A percentile compares a stretch with the other conserved stretches of the same genome.
phyloP scores from a whole-genome alignment of 2,329 filamentous ascomycete species.

The Fusarium avenaceum region DNA sequence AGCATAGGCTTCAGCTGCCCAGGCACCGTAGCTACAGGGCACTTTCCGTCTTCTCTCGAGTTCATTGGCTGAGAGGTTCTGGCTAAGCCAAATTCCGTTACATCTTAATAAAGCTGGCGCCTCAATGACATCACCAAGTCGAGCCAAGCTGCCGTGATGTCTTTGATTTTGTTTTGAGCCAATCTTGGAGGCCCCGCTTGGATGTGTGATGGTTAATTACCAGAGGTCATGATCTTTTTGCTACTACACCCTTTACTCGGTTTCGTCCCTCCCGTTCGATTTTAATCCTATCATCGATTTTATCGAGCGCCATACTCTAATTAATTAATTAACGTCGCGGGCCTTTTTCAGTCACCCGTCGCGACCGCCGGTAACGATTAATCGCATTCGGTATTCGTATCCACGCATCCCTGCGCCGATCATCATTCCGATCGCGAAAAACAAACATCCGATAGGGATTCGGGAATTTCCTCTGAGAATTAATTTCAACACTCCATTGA shows the following conservation, averaged over 20 bases:
- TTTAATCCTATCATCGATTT: background rate
- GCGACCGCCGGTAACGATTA: slow-evolving; percentile 14
- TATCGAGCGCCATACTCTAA: background rate
- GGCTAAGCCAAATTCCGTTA: slow-evolving; percentile 31
- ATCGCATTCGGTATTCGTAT: slow-evolving; percentile 8
- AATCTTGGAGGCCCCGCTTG: slow-evolving; percentile 39
- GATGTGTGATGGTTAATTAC: background rate
- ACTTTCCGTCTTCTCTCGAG: accelerated
- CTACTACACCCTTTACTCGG: background rate
- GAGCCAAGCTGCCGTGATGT: slow-evolving; percentile 39
- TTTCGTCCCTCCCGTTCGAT: background rate
- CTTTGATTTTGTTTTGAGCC: slow-evolving; percentile 33
- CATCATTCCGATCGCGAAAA: slow-evolving; percentile 16
- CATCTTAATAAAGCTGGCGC: slow-evolving; percentile 23
- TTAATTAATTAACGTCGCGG: background rate
- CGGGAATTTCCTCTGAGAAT: background rate
- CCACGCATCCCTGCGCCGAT: slow-evolving; percentile 37
- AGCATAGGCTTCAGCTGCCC: slow-evolving; percentile 31
- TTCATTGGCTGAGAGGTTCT: background rate
- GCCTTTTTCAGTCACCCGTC: background rate
- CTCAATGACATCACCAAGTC: slow-evolving; percentile 39
- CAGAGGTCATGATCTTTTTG: slow-evolving; percentile 18
- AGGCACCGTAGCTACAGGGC: slow-evolving; percentile 15
- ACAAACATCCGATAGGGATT: background rate
- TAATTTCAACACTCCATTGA: too few species aligned